Base-by-base conservation (phyloP, 2,329 filamentous ascomycete species). In the Colletotrichum musicola region DNA sequence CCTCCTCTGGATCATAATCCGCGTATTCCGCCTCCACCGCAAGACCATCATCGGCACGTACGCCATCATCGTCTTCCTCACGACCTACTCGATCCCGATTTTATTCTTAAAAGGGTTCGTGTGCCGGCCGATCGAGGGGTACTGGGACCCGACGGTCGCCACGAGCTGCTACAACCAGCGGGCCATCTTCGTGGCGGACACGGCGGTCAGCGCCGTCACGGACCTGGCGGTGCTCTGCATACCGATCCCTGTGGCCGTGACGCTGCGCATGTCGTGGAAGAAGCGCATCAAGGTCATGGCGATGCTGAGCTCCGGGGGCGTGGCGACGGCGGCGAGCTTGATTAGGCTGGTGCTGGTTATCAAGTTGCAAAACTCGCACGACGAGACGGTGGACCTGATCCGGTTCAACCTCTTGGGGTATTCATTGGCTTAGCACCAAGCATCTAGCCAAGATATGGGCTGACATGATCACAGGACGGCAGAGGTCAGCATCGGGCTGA, bases 71-170 rank as follows among this genome's bases (percentile, higher is more conserved):
- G 77, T 68, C 6, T 55, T 81, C 55, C 76, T 82, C 53, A 72
- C 80, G 0, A 70, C 72, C 12, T 83, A 83, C 73, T 83, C 82
- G 40, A 74, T 83, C 50, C 82, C 83, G 59, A 79, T 82, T 50
- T 76, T 79, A 58, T 80, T 25, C 6, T 4, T 53, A 4, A 53
- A 53, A 6, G 49, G 9, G 1, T 27, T 27, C 6, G 16, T 53
- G 3, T 84, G 82, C 70, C 72, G 73, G 47, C 82, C 82, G 4
- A 80, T 84, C 35, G 64, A 73, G 12, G 78, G 75, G 4, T 83
- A 82, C 60, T 84, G 82, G 82, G 22, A 53, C 65, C 73, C 5
- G 74, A 76, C 1, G 68, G 70, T 4, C 51, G 69, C 10, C 69
- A 66, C 18, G 13, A 75, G 74, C 18, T 81, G 80, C 69, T 64